Percentiles rank a stretch among this genome's conserved stretches.
Conservation (phyloP, 306 rosid species). For the Citrullus amarus region DNA sequence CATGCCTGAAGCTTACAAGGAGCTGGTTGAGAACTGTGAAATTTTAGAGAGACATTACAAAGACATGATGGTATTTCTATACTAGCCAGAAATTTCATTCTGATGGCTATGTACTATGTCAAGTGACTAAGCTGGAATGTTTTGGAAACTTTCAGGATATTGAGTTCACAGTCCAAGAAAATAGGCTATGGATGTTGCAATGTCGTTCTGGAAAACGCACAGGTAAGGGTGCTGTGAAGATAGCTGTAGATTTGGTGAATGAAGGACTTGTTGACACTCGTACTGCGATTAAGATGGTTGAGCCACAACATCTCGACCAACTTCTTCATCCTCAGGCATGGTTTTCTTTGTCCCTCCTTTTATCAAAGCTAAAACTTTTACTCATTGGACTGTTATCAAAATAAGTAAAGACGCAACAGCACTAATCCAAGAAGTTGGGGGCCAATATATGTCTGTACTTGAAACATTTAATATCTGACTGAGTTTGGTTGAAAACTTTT, state of each 20-base stretch:
- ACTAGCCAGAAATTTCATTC: not conserved
- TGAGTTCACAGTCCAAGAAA: slow-evolving; percentile 97
- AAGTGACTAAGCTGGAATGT: not conserved
- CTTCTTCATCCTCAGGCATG: slow-evolving; percentile 93
- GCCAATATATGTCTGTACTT: not conserved
- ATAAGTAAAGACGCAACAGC: not conserved
- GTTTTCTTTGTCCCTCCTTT: not conserved
- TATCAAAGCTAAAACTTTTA: not conserved
- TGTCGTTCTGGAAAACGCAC: slow-evolving; percentile 89
- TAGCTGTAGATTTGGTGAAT: slow-evolving; percentile 81
- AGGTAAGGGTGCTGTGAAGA: slow-evolving; percentile 84
- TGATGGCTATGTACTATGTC: not conserved
- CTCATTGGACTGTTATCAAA: not conserved
- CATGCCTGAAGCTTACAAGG: slow-evolving; percentile 91
- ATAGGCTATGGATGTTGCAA: slow-evolving; percentile 96
- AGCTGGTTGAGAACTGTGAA: slow-evolving; percentile 80
- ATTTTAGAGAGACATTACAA: slow-evolving; percentile 86
- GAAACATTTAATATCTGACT: not conserved
- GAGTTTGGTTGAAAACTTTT: not conserved
- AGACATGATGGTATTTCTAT: slow-evolving; percentile 77
- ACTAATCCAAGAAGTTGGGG: not conserved
- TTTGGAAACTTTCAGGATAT: slow-evolving; percentile 46
- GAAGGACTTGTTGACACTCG: slow-evolving; percentile 71
- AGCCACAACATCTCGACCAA: slow-evolving; percentile 91
- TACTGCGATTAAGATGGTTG: slow-evolving; percentile 80